phyloP scores from a whole-genome alignment of 768 basidiomycete species.

The Russula emetica region DNA sequence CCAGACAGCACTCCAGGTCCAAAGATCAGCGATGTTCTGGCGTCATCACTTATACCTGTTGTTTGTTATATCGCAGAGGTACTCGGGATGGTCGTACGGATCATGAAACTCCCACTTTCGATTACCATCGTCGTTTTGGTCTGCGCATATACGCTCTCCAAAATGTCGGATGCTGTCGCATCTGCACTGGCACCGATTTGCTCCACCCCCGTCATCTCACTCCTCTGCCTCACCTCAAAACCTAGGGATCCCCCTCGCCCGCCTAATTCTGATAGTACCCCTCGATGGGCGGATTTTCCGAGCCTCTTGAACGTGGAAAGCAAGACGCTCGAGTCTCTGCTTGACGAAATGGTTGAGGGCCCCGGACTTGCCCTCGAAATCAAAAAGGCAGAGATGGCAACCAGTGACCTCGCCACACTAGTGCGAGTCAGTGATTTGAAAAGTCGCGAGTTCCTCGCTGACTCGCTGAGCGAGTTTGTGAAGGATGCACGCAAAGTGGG shows the following conservation, averaged over 20 bases:
- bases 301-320: slow-evolving; percentile 56
- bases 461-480: slow-evolving; percentile 50
- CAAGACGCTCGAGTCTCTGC: slow-evolving; percentile 56
- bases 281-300: slow-evolving; percentile 58
- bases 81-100: slow-evolving; percentile 42
- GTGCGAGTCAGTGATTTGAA: slow-evolving; percentile 60
- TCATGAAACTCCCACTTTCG: slow-evolving; percentile 54
- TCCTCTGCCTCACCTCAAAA: slow-evolving; percentile 36
- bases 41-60: background rate
- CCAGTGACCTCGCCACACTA: slow-evolving; percentile 57
- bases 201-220: slow-evolving; percentile 54
- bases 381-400: slow-evolving; percentile 76
- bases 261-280: slow-evolving; percentile 20
- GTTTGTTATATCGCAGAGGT: slow-evolving; percentile 46
- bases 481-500: slow-evolving; percentile 58
- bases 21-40: background rate
- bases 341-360: slow-evolving; percentile 55
- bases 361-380: slow-evolving; percentile 61
- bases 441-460: slow-evolving; percentile 54
- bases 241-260: slow-evolving; percentile 17
- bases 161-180: slow-evolving; percentile 43
- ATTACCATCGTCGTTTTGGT: slow-evolving; percentile 50
- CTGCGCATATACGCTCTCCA: slow-evolving; percentile 43
- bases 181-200: slow-evolving; percentile 55
- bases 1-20: too few relatives aligned